These are phyloP conservation scores for Teratosphaeria pseudoeucalypti DNA, from an alignment of 2,329 filamentous ascomycete genomes.

Conservation along the genomic window DNA sequence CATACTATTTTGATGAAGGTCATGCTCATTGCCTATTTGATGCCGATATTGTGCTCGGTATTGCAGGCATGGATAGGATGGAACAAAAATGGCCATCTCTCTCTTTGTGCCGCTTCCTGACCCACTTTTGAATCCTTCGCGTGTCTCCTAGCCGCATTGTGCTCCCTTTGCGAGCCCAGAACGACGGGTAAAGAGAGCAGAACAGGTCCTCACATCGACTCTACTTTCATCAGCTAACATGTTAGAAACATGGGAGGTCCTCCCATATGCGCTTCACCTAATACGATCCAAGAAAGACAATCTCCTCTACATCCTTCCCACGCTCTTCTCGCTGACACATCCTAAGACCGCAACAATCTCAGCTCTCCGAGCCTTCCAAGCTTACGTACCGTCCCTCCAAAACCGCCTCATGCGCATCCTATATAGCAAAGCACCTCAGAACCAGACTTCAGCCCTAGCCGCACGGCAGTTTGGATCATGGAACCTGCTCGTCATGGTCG, in stretches of 20 bases:
- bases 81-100: background rate
- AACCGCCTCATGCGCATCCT: background rate
- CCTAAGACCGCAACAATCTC: background rate
- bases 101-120: background rate
- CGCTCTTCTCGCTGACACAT: background rate
- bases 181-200: background rate
- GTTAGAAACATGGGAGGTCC: constrained; percentile 2
- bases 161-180: background rate
- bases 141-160: background rate
- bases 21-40: background rate
- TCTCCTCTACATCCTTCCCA: no score
- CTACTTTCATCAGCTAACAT: background rate
- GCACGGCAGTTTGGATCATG: constrained; percentile 1
- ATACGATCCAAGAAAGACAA: background rate
- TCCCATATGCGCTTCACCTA: background rate
- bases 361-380: background rate
- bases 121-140: background rate
- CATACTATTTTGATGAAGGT: no score
- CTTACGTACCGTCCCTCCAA: background rate
- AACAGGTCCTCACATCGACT: background rate
- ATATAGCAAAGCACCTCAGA: background rate
- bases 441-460: constrained; percentile 1
- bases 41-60: background rate
- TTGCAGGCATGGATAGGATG: background rate
- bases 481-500: background rate